phyloP scores from a whole-genome alignment of 106 monocot genomes.

The Alisma plantagoaquatica region DNA sequence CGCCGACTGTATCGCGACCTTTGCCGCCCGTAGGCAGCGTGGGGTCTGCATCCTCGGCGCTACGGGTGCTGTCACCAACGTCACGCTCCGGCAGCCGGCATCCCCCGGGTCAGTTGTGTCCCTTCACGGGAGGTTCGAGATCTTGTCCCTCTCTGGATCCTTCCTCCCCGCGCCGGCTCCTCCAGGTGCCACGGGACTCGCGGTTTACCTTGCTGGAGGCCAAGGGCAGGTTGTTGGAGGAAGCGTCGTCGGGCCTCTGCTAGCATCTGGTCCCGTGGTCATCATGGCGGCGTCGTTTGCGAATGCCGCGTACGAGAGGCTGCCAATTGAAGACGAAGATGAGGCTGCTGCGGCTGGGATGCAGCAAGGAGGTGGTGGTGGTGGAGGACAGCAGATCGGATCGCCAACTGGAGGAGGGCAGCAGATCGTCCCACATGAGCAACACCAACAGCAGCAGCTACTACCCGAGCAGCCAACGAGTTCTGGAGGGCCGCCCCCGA shows the following conservation, averaged over 20 bases:
- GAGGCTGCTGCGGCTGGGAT: background rate
- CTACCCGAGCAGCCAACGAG: too few species aligned
- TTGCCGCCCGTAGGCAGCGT: constrained; percentile 1
- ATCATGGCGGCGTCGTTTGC: constrained; percentile 12
- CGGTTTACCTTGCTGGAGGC: constrained; percentile 7
- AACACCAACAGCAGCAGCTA: background rate
- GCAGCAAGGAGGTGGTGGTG: background rate
- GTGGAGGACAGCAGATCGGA: background rate
- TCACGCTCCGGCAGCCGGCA: constrained; percentile 12
- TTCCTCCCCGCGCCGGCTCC: constrained; percentile 9
- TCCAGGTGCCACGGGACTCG: background rate
- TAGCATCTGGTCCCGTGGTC: constrained; percentile 13
- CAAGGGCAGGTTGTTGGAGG: constrained; percentile 17
- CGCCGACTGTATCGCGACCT: constrained; percentile 3
- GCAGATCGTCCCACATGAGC: background rate
- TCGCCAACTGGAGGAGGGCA: background rate
- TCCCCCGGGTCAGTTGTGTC: background rate
- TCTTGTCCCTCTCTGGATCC: constrained; percentile 10
- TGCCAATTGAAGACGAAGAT: constrained; percentile 9
- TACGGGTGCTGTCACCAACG: constrained; percentile 8
- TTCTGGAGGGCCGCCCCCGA: background rate
- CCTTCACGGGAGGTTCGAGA: constrained; percentile 14
- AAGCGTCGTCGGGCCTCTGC: constrained; percentile 8
- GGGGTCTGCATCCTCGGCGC: constrained; percentile 9
- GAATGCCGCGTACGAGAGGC: constrained; percentile 10